A percentile compares a stretch with the other conserved stretches of the same genome.
Evolutionary conservation across 148 eudicot genomes (phyloP).

Genomic region (Mesembryanthemum crystallinum): DNA sequence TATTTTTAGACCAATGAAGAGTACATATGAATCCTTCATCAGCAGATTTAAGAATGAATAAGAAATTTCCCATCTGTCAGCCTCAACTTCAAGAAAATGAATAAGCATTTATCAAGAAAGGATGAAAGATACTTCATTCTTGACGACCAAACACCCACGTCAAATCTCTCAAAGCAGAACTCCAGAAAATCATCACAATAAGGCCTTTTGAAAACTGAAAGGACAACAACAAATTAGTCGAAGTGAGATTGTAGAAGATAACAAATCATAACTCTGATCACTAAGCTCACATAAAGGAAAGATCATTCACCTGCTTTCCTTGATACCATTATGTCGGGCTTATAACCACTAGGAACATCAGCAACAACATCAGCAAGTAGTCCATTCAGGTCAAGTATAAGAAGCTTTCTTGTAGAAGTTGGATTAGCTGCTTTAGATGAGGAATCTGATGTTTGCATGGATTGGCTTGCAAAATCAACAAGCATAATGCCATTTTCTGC

Average conservation of each 20-base stretch:
- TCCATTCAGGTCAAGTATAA: conserved; percentile 88
- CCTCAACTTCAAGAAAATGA: background rate
- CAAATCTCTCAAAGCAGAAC: conserved; percentile 74
- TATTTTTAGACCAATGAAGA: background rate
- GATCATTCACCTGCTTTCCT: conserved; percentile 55
- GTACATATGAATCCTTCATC: background rate
- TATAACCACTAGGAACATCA: conserved; percentile 21
- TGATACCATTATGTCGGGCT: conserved; percentile 40
- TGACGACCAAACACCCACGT: conserved; percentile 87
- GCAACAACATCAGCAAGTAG: conserved; percentile 59
- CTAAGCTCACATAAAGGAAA: background rate
- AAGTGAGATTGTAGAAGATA: background rate
- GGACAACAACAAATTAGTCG: conserved; percentile 9
- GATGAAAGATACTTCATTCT: conserved; percentile 51
- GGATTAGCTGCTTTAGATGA: conserved; percentile 13
- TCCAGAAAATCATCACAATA: conserved; percentile 70
- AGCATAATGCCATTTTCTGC: conserved; percentile 19
- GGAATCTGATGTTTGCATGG: conserved; percentile 8
- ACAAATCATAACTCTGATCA: conserved; percentile 14
- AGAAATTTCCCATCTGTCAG: background rate
- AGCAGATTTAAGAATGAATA: background rate
- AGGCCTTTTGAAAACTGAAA: conserved; percentile 81
- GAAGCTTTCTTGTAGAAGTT: conserved; percentile 51
- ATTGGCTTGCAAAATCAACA: conserved; percentile 11
- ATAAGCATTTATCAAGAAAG: conserved; percentile 4